Conservation (phyloP, 2,329 filamentous ascomycete genomes). For the Exophiala phaeomuriformis region DNA sequence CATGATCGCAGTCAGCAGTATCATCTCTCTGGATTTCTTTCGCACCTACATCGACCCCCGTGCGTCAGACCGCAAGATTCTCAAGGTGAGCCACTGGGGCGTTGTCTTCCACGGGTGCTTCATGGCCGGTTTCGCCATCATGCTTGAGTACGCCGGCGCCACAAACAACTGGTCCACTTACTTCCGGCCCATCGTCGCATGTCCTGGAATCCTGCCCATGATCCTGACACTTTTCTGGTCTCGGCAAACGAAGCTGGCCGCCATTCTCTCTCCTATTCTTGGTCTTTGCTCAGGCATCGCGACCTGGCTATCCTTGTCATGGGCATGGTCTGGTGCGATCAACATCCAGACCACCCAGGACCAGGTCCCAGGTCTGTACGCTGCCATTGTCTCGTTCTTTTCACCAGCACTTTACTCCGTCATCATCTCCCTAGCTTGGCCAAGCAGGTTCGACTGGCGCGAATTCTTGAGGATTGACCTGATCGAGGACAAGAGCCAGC, state of each 20-base stretch:
- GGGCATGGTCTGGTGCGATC: constrained; percentile 34
- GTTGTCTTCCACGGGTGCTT: constrained; percentile 44
- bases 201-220: constrained; percentile 42
- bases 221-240: constrained; percentile 29
- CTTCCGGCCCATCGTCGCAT: constrained; percentile 38
- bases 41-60: constrained; percentile 45
- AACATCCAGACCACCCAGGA: constrained; percentile 38
- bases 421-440: constrained; percentile 38
- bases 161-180: constrained; percentile 44
- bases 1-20: constrained; percentile 47
- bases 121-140: constrained; percentile 43
- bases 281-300: constrained; percentile 8
- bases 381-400: constrained; percentile 41
- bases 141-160: constrained; percentile 44
- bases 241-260: constrained; percentile 40
- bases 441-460: constrained; percentile 39
- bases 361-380: constrained; percentile 41
- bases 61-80: constrained; percentile 38
- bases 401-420: constrained; percentile 43
- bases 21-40: constrained; percentile 46
- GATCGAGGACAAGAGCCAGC: not conserved
- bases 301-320: constrained; percentile 34
- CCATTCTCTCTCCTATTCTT: constrained; percentile 32
- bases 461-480: constrained; percentile 43
- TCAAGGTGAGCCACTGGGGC: constrained; percentile 42